Conservation (phyloP, 352 stramenopile genomes). For the Phytophthora colocasiae region DNA sequence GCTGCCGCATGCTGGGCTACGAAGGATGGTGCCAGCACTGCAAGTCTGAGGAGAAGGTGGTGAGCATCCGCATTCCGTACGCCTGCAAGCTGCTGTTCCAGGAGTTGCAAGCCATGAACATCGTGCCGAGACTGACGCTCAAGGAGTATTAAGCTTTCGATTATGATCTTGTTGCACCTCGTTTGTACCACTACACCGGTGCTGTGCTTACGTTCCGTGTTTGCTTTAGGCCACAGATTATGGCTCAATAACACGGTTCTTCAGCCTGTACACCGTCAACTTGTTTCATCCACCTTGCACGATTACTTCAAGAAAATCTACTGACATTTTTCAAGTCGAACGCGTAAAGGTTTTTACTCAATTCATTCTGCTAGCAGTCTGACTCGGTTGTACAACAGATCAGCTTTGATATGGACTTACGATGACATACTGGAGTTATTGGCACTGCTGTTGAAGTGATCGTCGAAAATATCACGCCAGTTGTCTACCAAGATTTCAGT, state of each 20-base stretch:
- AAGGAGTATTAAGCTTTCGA: conserved; percentile 88
- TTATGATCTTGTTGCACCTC: conserved; percentile 15
- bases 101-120: conserved; percentile 99
- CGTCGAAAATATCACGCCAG: conserved; percentile 21
- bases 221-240: conserved; percentile 29
- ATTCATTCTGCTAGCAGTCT: no score
- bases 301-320: not conserved
- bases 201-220: conserved; percentile 18
- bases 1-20: conserved; percentile 97
- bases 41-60: conserved; percentile 97
- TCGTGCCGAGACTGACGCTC: conserved; percentile 97
- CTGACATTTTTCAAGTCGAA: no score
- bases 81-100: conserved; percentile 99
- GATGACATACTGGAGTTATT: conserved; percentile 1
- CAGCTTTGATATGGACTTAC: not conserved
- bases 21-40: conserved; percentile 99
- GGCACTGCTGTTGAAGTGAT: conserved; percentile 6
- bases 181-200: conserved; percentile 33
- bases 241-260: conserved; percentile 30
- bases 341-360: no score
- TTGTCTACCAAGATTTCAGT: conserved; percentile 21
- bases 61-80: conserved; percentile 98
- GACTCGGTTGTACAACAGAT: no score
- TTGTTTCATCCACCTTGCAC: not conserved
- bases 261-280: conserved; percentile 14